Percentiles rank a stretch among this genome's conserved stretches.
phyloP scores from a whole-genome alignment of 129 eudicot species.

The Flaveria linearis region DNA sequence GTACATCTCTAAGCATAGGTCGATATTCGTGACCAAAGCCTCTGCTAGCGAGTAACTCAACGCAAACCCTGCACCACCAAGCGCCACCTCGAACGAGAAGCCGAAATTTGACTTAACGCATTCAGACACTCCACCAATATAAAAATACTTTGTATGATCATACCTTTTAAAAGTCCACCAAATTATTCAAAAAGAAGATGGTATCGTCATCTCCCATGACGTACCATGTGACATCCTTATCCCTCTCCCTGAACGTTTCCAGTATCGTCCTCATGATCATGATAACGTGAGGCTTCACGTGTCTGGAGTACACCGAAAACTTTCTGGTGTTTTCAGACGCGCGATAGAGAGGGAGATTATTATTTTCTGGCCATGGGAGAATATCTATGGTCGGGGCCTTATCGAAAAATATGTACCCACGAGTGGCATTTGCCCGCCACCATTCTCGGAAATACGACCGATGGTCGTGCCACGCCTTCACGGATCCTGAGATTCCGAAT shows the following conservation, averaged over 20 bases:
- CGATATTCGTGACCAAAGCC: constrained; percentile 41
- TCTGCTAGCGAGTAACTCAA: constrained; percentile 47
- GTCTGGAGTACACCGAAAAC: constrained; percentile 30
- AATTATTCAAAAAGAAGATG: constrained; percentile 59
- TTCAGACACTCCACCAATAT: constrained; percentile 61
- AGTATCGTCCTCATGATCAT: constrained; percentile 52
- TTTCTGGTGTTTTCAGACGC: constrained; percentile 41
- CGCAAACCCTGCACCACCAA: constrained; percentile 57
- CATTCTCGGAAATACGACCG: constrained; percentile 51
- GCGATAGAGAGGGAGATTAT: constrained; percentile 39
- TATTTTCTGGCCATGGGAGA: constrained; percentile 52
- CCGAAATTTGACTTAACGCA: constrained; percentile 46
- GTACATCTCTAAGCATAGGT: constrained; percentile 39
- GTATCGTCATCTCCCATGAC: constrained; percentile 71
- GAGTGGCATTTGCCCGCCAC: constrained; percentile 59
- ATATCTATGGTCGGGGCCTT: constrained; percentile 33
- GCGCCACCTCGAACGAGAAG: constrained; percentile 56
- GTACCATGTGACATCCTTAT: constrained; percentile 47
- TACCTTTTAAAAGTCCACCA: constrained; percentile 50
- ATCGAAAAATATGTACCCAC: constrained; percentile 56
- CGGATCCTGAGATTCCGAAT: constrained; percentile 55
- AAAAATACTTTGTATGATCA: constrained; percentile 65
- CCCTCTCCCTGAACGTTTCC: constrained; percentile 50
- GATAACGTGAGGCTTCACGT: constrained; percentile 34
- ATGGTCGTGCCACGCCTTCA: constrained; percentile 44